Conservation (phyloP, 2,329 filamentous ascomycete genomes). For the Colletotrichum sp. region DNA sequence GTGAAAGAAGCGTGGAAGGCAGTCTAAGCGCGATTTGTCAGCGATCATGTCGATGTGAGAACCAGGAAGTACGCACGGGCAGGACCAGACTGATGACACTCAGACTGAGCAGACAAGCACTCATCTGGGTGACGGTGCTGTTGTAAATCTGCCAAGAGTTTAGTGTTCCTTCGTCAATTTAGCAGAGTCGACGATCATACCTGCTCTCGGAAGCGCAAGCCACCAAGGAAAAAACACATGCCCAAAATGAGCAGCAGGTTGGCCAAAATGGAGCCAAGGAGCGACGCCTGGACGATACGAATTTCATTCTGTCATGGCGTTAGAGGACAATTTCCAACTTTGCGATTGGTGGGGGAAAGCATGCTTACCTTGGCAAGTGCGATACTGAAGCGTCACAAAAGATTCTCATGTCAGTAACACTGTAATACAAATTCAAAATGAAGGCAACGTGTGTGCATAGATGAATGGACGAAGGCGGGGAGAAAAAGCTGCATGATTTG, state of each 20-base stretch:
- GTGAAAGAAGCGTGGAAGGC: slow-evolving; percentile 91
- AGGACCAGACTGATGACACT: slow-evolving; percentile 89
- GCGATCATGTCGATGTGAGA: slow-evolving; percentile 45
- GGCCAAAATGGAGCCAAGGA: slow-evolving; percentile 87
- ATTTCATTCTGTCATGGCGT: slow-evolving; percentile 70
- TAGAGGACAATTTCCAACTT: neutral
- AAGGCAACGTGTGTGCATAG: slow-evolving; percentile 20
- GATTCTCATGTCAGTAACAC: slow-evolving; percentile 33
- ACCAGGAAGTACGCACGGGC: slow-evolving; percentile 60
- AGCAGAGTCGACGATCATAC: slow-evolving; percentile 39
- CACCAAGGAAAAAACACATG: slow-evolving; percentile 89
- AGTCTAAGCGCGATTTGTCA: slow-evolving; percentile 54
- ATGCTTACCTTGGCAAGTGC: slow-evolving; percentile 69
- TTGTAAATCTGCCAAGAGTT: slow-evolving; percentile 74
- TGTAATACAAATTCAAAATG: slow-evolving; percentile 24
- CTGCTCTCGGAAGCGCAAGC: slow-evolving; percentile 87
- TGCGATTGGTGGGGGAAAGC: neutral
- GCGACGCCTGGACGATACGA: slow-evolving; percentile 87
- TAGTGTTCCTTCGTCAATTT: neutral
- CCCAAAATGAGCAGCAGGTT: slow-evolving; percentile 89
- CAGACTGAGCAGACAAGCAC: slow-evolving; percentile 87
- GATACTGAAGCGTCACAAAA: slow-evolving; percentile 58
- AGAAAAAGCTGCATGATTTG: slow-evolving; percentile 33
- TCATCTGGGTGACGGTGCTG: slow-evolving; percentile 95
- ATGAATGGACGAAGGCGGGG: slow-evolving; percentile 1